phyloP scores from a whole-genome alignment of 1,139 yeast species.

The Pichia sp. region DNA sequence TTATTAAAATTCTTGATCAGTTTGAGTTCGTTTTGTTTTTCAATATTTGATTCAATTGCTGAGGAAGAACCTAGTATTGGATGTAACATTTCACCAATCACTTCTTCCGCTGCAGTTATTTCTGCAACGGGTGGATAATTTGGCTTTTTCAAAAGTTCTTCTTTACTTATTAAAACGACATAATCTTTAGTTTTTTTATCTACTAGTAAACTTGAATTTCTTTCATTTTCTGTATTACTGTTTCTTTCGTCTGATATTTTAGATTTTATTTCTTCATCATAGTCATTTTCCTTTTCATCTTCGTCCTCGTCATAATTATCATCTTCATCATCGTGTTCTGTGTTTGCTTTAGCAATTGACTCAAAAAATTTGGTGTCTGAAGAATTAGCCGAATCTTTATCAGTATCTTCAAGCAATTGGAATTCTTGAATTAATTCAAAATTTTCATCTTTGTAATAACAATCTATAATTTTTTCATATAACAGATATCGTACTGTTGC shows the following conservation, averaged over 20 bases:
- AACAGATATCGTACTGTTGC: slow-evolving; percentile 60
- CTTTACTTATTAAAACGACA: slow-evolving; percentile 10
- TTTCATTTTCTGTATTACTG: neutral
- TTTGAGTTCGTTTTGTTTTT: slow-evolving; percentile 30
- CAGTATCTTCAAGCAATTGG: slow-evolving; percentile 6
- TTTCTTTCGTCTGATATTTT: neutral
- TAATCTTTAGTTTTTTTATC: slow-evolving; percentile 6
- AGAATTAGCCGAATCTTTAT: neutral
- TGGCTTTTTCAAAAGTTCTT: slow-evolving; percentile 20
- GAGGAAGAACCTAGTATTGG: slow-evolving; percentile 31
- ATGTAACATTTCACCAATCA: slow-evolving; percentile 28
- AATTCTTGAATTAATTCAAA: slow-evolving; percentile 6
- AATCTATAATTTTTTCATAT: slow-evolving; percentile 69
- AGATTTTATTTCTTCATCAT: neutral
- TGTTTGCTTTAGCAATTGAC: neutral
- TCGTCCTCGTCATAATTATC: slow-evolving; percentile 3
- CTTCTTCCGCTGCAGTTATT: slow-evolving; percentile 25
- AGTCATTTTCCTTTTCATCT: neutral
- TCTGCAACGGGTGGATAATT: slow-evolving; percentile 24
- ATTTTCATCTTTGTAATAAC: slow-evolving; percentile 20
- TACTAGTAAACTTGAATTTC: neutral
- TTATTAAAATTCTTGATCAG: slow-evolving; percentile 45
- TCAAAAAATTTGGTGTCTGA: neutral
- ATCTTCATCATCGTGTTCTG: neutral
- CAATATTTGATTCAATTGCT: slow-evolving; percentile 29